These are phyloP conservation scores for Camellia japonica DNA, from an alignment of 148 eudicot species.

Conservation along the genomic window DNA sequence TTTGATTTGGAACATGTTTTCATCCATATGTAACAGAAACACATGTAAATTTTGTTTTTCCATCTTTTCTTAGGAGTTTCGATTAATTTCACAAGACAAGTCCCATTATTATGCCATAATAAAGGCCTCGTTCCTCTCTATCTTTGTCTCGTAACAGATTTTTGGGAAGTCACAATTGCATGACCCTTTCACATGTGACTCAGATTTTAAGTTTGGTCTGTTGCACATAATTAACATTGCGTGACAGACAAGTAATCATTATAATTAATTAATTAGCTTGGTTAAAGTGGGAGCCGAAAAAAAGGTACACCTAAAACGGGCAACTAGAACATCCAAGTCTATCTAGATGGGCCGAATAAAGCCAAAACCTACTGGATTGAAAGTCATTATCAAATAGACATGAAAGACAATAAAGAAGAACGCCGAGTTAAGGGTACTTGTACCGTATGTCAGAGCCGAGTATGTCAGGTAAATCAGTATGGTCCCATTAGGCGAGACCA, in stretches of 20 bases:
- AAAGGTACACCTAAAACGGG: too few relatives aligned
- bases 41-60: neutral
- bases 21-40: neutral
- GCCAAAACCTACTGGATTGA: too few relatives aligned
- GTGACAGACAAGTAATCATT: slow-evolving; percentile 15
- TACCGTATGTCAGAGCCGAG: too few relatives aligned
- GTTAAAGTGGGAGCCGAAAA: too few relatives aligned
- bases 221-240: neutral
- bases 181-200: slow-evolving; percentile 17
- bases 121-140: neutral
- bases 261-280: neutral
- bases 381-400: too few relatives aligned
- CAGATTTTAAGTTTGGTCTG: neutral
- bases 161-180: slow-evolving; percentile 9
- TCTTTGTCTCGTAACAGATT: neutral
- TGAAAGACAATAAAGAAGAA: too few relatives aligned
- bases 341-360: too few relatives aligned
- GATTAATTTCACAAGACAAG: neutral
- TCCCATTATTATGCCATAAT: neutral
- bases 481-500: too few relatives aligned
- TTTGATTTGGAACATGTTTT: neutral
- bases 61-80: neutral
- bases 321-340: too few relatives aligned
- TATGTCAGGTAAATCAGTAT: too few relatives aligned
- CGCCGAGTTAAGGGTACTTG: too few relatives aligned